phyloP scores from a whole-genome alignment of 305 asterid genomes.

The Rubia peregrina region DNA sequence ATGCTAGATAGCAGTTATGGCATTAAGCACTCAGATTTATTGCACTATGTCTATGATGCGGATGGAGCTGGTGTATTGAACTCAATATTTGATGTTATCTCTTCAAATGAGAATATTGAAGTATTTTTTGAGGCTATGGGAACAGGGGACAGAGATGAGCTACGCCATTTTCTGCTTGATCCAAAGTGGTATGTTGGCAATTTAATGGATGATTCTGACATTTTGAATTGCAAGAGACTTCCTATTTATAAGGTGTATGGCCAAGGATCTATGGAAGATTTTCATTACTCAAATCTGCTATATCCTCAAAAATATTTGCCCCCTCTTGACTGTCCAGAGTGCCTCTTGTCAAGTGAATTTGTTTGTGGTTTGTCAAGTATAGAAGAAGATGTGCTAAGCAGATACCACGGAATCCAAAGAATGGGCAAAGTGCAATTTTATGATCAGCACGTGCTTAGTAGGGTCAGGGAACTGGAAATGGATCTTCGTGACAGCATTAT shows the following conservation, averaged over 20 bases:
- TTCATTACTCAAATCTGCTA: slow-evolving; percentile 68
- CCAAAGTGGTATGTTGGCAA: slow-evolving; percentile 81
- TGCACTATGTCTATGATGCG: slow-evolving; percentile 55
- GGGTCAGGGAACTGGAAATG: slow-evolving; percentile 47
- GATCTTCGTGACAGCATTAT: slow-evolving; percentile 63
- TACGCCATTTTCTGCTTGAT: slow-evolving; percentile 70
- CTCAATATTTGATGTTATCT: slow-evolving; percentile 60
- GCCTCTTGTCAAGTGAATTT: slow-evolving; percentile 58
- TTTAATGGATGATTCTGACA: slow-evolving; percentile 60
- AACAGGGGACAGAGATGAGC: slow-evolving; percentile 79
- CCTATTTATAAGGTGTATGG: slow-evolving; percentile 72
- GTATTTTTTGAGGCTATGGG: slow-evolving; percentile 61
- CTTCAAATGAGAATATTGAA: slow-evolving; percentile 50
- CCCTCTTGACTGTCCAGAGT: slow-evolving; percentile 62
- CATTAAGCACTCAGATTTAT: slow-evolving; percentile 65
- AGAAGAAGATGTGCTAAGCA: slow-evolving; percentile 71
- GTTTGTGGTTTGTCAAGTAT: slow-evolving; percentile 43
- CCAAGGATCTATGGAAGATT: slow-evolving; percentile 45
- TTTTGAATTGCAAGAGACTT: slow-evolving; percentile 85
- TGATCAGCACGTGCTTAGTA: slow-evolving; percentile 48
- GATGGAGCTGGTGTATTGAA: slow-evolving; percentile 71
- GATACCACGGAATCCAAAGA: slow-evolving; percentile 66
- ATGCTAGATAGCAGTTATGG: slow-evolving; percentile 53
- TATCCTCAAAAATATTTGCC: slow-evolving; percentile 74
- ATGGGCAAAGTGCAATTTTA: slow-evolving; percentile 79